These are phyloP conservation scores for Hypoxylon intermedium DNA, from an alignment of 495 filamentous ascomycete genomes.

Conservation along the genomic window DNA sequence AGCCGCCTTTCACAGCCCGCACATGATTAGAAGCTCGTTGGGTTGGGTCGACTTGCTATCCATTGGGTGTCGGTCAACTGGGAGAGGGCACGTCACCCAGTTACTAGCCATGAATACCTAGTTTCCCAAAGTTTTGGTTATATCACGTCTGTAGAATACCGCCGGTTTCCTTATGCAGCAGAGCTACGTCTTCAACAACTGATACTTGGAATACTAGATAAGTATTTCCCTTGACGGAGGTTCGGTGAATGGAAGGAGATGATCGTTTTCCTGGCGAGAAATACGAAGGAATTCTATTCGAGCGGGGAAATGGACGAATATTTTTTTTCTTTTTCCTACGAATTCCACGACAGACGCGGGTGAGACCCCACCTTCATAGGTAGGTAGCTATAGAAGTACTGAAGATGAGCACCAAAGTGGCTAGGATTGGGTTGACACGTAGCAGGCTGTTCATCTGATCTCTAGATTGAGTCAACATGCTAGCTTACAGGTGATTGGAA, in stretches of 20 bases:
- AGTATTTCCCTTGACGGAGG: slow-evolving; percentile 14
- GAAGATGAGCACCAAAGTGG: slow-evolving; percentile 12
- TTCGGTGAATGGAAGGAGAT: slow-evolving; percentile 16
- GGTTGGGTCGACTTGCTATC: slow-evolving; percentile 6
- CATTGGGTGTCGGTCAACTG: slow-evolving; percentile 23
- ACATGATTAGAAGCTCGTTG: slow-evolving; percentile 29
- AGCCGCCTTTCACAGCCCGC: slow-evolving; percentile 6
- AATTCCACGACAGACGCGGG: slow-evolving; percentile 16
- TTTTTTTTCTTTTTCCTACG: not conserved
- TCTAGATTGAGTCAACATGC: slow-evolving; percentile 12
- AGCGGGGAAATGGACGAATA: slow-evolving; percentile 24
- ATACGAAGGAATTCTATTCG: slow-evolving; percentile 18
- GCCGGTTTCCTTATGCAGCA: not conserved
- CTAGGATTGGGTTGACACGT: slow-evolving; percentile 26
- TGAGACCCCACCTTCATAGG: slow-evolving; percentile 15
- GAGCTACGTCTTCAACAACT: not conserved
- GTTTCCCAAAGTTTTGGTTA: no score
- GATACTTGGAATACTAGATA: not conserved
- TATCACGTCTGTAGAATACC: not conserved
- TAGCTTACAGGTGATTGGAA: not conserved
- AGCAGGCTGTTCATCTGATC: slow-evolving; percentile 21
- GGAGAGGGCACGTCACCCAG: slow-evolving; percentile 3
- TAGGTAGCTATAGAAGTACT: slow-evolving; percentile 12
- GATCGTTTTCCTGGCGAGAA: not conserved
- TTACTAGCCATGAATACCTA: not conserved